These are phyloP conservation scores for Trichaptum fuscoviolaceum DNA, from an alignment of 768 basidiomycete genomes.

Conservation along the genomic window DNA sequence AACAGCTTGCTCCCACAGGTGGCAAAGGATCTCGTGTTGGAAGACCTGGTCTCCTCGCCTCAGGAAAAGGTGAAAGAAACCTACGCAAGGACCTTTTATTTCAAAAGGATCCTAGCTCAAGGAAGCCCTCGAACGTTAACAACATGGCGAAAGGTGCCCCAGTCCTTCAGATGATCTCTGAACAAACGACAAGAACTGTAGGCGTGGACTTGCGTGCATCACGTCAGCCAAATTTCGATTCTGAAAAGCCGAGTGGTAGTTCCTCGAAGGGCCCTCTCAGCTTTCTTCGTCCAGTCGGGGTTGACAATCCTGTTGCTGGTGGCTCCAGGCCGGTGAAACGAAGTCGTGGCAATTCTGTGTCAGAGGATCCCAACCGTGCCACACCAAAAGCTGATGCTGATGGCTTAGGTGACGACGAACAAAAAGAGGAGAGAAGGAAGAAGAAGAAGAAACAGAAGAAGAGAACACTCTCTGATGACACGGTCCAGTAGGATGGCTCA, in stretches of 20 bases:
- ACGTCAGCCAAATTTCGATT: background rate
- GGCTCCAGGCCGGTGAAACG: background rate
- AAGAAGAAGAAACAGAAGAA: slow-evolving; percentile 1
- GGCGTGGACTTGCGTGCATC: slow-evolving; percentile 2
- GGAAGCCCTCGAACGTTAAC: background rate
- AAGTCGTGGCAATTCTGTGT: background rate
- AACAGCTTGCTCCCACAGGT: background rate
- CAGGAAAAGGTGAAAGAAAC: no score
- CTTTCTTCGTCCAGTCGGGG: background rate
- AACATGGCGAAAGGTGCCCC: background rate
- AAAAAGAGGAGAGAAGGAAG: background rate
- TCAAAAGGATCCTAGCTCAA: background rate
- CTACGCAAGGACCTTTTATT: background rate
- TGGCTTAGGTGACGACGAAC: background rate
- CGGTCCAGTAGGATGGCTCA: background rate
- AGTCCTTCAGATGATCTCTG: slow-evolving; percentile 3
- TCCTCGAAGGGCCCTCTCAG: background rate
- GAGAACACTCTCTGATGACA: background rate
- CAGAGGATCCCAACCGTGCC: background rate
- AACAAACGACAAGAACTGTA: background rate
- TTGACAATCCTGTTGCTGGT: background rate
- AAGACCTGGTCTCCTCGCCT: background rate
- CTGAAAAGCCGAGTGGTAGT: background rate
- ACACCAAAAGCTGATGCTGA: background rate
- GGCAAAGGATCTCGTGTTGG: background rate